Percentiles rank a stretch among this genome's conserved stretches.
These are phyloP conservation scores for Byssoonygena ceratinophila DNA, from an alignment of 2,329 filamentous ascomycete species.

Conservation along the genomic window DNA sequence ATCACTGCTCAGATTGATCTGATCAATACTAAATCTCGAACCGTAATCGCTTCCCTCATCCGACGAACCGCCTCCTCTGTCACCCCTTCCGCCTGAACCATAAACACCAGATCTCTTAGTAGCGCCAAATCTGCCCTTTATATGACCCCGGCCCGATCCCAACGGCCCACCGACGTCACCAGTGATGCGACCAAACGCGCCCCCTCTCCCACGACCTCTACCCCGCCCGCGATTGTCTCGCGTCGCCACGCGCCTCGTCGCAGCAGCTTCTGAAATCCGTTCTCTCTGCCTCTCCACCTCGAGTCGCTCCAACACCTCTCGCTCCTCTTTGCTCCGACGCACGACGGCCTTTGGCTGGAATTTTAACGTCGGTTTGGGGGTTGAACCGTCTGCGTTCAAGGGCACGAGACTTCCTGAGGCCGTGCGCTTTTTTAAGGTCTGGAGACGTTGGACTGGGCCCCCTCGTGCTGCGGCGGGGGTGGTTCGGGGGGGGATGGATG, in stretches of 20 bases:
- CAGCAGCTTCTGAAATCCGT: slow-evolving; percentile 32
- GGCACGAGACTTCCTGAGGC: slow-evolving; percentile 31
- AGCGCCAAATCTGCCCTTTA: slow-evolving; percentile 20
- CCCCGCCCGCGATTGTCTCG: slow-evolving; percentile 19
- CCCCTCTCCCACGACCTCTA: slow-evolving; percentile 23
- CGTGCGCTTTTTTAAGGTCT: slow-evolving; percentile 33
- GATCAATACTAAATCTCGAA: slow-evolving; percentile 46
- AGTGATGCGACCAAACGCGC: slow-evolving; percentile 24
- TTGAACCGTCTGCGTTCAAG: slow-evolving; percentile 22
- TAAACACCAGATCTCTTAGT: slow-evolving; percentile 22
- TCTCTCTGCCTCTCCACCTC: slow-evolving; percentile 35
- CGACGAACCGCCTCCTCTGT: slow-evolving; percentile 29
- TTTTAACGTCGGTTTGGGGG: slow-evolving; percentile 33
- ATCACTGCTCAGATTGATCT: slow-evolving; percentile 47
- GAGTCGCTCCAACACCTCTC: slow-evolving; percentile 34
- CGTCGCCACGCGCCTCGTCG: slow-evolving; percentile 14
- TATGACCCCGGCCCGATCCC: slow-evolving; percentile 22
- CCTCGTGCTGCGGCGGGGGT: slow-evolving; percentile 12
- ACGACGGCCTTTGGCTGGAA: slow-evolving; percentile 34
- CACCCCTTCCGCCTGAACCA: slow-evolving; percentile 24
- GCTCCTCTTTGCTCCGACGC: slow-evolving; percentile 38
- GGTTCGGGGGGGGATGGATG: slow-evolving; percentile 1
- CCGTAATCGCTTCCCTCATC: slow-evolving; percentile 42
- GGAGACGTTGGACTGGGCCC: slow-evolving; percentile 32
- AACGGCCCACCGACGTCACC: slow-evolving; percentile 24